Percentiles rank a stretch among this genome's conserved stretches.
These are phyloP conservation scores for Colletotrichum coccodes DNA, from an alignment of 2,329 filamentous ascomycete genomes.

Conservation along the genomic window DNA sequence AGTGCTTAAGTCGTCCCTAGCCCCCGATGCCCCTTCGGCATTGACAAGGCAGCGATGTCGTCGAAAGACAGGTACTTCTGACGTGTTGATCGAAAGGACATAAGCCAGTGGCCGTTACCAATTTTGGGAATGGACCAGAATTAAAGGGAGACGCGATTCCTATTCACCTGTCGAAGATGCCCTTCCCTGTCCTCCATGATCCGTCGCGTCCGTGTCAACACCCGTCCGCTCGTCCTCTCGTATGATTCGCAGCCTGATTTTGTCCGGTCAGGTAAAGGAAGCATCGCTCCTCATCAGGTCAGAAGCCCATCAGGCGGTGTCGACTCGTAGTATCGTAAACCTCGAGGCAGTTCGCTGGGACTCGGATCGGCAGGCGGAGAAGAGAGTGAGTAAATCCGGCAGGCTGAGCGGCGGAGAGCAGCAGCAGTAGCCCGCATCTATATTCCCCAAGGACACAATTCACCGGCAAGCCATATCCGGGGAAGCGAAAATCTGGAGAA, in stretches of 20 bases:
- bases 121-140: no score
- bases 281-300: background rate
- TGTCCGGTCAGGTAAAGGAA: background rate
- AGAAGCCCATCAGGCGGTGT: background rate
- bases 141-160: background rate
- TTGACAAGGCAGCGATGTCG: background rate
- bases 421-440: constrained; percentile 7
- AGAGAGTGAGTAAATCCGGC: no score
- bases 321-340: background rate
- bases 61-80: background rate
- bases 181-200: background rate
- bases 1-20: background rate
- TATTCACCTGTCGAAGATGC: background rate
- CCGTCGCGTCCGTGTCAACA: background rate
- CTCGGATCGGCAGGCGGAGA: background rate
- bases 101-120: background rate
- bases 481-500: constrained; percentile 12
- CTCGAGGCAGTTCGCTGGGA: background rate
- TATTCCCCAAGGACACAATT: background rate
- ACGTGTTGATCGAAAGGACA: background rate
- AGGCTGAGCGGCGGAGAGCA: background rate
- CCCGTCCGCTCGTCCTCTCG: background rate
- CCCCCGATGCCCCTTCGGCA: background rate
- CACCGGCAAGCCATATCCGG: background rate
- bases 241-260: background rate